Base-by-base conservation (phyloP, 176 grass and related monocot genomes). In the Carex kokanica region DNA sequence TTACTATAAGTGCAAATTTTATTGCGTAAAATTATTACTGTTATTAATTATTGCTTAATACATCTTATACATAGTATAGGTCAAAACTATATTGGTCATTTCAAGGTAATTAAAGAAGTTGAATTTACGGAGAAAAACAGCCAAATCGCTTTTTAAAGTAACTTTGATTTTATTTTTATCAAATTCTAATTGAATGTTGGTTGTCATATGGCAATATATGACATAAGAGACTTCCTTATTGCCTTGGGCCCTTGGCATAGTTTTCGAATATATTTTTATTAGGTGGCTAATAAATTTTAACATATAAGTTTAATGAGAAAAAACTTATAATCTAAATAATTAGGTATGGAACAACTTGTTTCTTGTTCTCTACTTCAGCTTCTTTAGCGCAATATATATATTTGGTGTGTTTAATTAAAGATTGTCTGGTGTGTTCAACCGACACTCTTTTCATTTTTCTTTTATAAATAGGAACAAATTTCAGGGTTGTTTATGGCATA, bases 311-410 rank as follows among this genome's bases (percentile, higher is more conserved):
- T 72, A 72, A 18, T 20, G 8, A 72, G 20, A 15, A 64, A 60
- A 64, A 38, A 38, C 4, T 4, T 38, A 5, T 38, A 38, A 29
- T 34, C 41, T 77, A 55, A 54, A 55, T 77, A 55, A 11, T 77
- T 77, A 55, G 72, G 72, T 77, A 54, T 77, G 72, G 23, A 49
- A 14, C 47, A 77, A 55, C 12, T 49, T 77, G 21, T 54, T 77
- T 55, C 49, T 54, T 77, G 49, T 77, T 77, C 27, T 55, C 24
- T 55, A 54, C 47, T 78, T 75, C 0, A 24, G 51, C 51, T 78
- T 78, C 73, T 78, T 78, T 56, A 78, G 73, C 55, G 49, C 51
- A 55, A 78, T 54, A 77, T 77, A 34, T 77, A 55, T 55, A 56
- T 78, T 49, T 54, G 3, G 24, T 23, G 36, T 70, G 17, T 55